Base-by-base conservation (phyloP, 2,329 filamentous ascomycete genomes). In the Verticillium tricorpus region DNA sequence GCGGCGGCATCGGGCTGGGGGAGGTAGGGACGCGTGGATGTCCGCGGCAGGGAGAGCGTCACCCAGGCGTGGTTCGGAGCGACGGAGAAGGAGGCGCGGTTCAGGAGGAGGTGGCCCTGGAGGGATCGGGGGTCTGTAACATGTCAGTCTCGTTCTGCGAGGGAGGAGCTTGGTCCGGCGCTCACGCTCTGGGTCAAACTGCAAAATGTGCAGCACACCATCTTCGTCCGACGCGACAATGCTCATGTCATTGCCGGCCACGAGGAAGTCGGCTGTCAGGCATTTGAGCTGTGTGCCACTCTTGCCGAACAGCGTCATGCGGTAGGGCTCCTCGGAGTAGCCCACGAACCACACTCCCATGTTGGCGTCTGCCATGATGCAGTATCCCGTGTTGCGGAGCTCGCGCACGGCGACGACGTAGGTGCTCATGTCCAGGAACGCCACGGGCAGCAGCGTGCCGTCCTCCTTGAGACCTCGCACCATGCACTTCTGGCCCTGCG, bases 401-500 rank as follows among this genome's bases (percentile, higher is more conserved):
- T 92, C 91, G 71, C 93, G 95, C 60, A 92, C 85, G n/a, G 89
- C 87, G 2, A 88, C 91, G 14, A 97, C 92, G 70, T 97, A 95
- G 75, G 91, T 96, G 77, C 92, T 95, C 88, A 97, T 96, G 71
- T 99, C 95, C 82, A 99, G 90, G 72, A 99, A 99, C 0, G 95
- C 95, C 3, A 99, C 94, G 0, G 95, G 95, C 1, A 98, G 81
- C 59, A 98, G 83, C 1, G 91, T 93, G 0, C 93, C 92, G 72
- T 99, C 95, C 74, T 99, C 95, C 73, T 97, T 97, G 3, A 99
- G 82, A 50, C 95, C 95, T 63, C 95, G 85, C 1, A 99, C 93
- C 90, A 99, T 96, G 73, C 93, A 94, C 76, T 99, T 99, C 71
- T 97, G 93, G 1, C 95, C 95, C 72, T 99, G 95, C 0, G 93